A percentile compares a stretch with the other conserved stretches of the same genome.
Evolutionary conservation across 352 stramenopile genomes (phyloP).

Genomic region (Sclerospora graminicola): DNA sequence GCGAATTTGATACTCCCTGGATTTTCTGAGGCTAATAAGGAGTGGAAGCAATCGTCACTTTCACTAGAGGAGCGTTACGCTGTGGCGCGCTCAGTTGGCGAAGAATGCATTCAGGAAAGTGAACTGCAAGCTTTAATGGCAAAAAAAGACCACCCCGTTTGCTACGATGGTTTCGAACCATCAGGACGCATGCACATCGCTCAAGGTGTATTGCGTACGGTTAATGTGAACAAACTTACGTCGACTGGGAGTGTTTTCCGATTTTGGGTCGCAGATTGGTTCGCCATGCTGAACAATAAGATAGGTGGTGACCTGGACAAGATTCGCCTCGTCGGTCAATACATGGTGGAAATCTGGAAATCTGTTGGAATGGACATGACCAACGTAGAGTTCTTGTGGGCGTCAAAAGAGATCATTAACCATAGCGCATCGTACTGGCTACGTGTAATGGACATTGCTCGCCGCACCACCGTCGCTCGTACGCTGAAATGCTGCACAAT

Average conservation of each 20-base stretch:
- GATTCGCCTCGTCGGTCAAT: constrained; percentile 92
- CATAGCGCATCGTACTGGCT: constrained; percentile 88
- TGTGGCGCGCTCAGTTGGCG: constrained; percentile 76
- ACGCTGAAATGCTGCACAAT: constrained; percentile 99
- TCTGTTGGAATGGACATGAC: constrained; percentile 98
- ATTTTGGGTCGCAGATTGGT: constrained; percentile 99
- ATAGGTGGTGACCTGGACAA: constrained; percentile 97
- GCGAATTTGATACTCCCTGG: constrained; percentile 48
- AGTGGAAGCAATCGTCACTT: constrained; percentile 69
- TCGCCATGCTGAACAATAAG: constrained; percentile 99
- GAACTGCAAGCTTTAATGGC: constrained; percentile 77
- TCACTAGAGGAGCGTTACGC: constrained; percentile 75
- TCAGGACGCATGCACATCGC: constrained; percentile 99
- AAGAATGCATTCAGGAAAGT: constrained; percentile 90
- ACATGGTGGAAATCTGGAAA: constrained; percentile 99
- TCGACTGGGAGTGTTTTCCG: constrained; percentile 92
- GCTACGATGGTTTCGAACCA: constrained; percentile 99
- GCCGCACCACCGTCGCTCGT: constrained; percentile 84
- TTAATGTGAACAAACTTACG: constrained; percentile 96
- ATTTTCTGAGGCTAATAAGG: constrained; percentile 48
- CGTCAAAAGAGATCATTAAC: constrained; percentile 91
- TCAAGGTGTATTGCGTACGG: constrained; percentile 92
- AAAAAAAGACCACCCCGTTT: constrained; percentile 85
- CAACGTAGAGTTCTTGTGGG: constrained; percentile 99
- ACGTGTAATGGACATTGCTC: constrained; percentile 91